Evolutionary conservation across 169 alveolate genomes (phyloP), one percentile per base, ranked within the genome.

Genomic region (Besnoitia besnoiti): DNA sequence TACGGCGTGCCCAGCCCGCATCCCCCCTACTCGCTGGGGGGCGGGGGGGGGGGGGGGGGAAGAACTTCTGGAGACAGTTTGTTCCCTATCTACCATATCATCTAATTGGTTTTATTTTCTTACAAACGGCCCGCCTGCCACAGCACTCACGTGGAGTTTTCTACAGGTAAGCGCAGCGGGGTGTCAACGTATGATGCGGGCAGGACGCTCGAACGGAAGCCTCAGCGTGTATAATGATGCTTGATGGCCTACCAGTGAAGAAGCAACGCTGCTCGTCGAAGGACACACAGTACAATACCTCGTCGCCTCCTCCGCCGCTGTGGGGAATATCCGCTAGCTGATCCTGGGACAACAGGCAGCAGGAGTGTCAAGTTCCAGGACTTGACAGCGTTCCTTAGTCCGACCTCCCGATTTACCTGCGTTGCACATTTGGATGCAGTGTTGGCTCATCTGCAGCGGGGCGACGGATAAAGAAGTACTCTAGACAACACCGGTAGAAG

Each of bases 201-300:
- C 14, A 51, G 24, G 67, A 51, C 67, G 67, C n/a, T 24, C 14
- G 24, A 16, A 14, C n/a, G 67, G 24, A 24, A 51, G 67, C 14
- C n/a, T 14, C n/a, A n/a, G n/a, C n/a, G n/a, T n/a, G n/a, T n/a
- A n/a, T n/a, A n/a, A n/a, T n/a, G n/a, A n/a, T n/a, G n/a, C n/a
- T n/a, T n/a, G n/a, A n/a, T n/a, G 35, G 0, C 73, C 46, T 73
- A 73, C 84, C 84, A 39, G 84, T 73, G 84, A 73, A 73, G 46
- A 73, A 12, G 33, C 84, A 73, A 33, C 84, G 49, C 19, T 24
- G 84, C 16, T 33, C 46, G 49, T 10, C 84, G 46, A 73, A 73
- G 84, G 84, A 24, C 16, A 39, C 46, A 21, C 84, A 73, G 33
- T 73, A 73, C 40, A 73, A 44, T 30, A 73, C 30, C 33, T 73